These are phyloP conservation scores for Eucalyptus marginata DNA, from an alignment of 345 rosid species.

Conservation along the genomic window DNA sequence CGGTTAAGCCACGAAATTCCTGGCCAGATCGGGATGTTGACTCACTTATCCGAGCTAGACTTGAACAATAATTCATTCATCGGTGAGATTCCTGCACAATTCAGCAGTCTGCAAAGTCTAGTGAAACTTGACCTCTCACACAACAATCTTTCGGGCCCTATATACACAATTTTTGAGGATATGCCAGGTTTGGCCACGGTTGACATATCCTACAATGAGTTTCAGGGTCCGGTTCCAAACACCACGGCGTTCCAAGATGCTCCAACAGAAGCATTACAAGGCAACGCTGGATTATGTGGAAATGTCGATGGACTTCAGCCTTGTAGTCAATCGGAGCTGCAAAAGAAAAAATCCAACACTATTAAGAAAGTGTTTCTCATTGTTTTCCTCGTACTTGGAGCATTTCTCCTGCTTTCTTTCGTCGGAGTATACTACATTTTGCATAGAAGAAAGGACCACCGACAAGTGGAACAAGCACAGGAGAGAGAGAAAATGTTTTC, in stretches of 20 bases:
- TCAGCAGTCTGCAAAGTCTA: not conserved
- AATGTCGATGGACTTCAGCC: not conserved
- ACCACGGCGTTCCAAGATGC: constrained; percentile 8
- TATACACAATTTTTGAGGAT: not conserved
- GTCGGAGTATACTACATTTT: not conserved
- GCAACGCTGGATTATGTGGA: constrained; percentile 15
- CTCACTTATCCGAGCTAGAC: not conserved
- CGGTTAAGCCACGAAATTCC: constrained; percentile 9
- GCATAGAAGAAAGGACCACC: not conserved
- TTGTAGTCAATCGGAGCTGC: not conserved
- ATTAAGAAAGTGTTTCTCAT: not conserved
- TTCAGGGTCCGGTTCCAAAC: constrained; percentile 17
- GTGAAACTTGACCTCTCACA: constrained; percentile 9
- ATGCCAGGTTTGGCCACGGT: not conserved
- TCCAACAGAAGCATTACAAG: not conserved
- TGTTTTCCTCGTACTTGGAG: not conserved
- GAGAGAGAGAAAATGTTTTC: not conserved
- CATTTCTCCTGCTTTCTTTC: not conserved
- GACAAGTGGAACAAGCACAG: not conserved
- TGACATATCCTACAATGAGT: constrained; percentile 15
- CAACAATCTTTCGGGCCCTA: constrained; percentile 11
- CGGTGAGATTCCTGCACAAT: constrained; percentile 9
- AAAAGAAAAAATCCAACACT: not conserved
- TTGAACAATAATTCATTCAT: not conserved
- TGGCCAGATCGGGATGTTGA: not conserved